These are phyloP conservation scores for Eutrema heterophyllum DNA, from an alignment of 345 rosid genomes.

Conservation along the genomic window DNA sequence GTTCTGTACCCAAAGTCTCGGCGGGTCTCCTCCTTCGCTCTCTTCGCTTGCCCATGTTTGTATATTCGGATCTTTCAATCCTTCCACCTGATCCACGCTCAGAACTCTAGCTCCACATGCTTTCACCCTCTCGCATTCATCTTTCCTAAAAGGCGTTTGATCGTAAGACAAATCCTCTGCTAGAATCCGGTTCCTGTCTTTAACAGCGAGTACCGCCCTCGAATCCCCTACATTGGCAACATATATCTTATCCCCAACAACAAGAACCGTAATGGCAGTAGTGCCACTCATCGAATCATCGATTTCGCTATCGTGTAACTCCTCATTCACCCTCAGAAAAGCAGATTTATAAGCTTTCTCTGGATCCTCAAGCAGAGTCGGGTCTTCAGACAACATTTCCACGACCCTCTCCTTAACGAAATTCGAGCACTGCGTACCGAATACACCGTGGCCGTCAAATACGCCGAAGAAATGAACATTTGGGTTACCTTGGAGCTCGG, in stretches of 20 bases:
- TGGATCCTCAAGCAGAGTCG: slow-evolving; percentile 64
- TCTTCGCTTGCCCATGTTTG: slow-evolving; percentile 90
- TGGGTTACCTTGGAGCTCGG: slow-evolving; percentile 77
- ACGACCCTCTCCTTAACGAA: slow-evolving; percentile 73
- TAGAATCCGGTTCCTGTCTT: slow-evolving; percentile 48
- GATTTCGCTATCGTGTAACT: slow-evolving; percentile 66
- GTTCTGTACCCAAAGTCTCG: slow-evolving; percentile 90
- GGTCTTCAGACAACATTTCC: slow-evolving; percentile 58
- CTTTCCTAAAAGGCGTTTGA: slow-evolving; percentile 94
- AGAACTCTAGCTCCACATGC: slow-evolving; percentile 84
- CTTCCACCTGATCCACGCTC: slow-evolving; percentile 96
- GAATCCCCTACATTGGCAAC: slow-evolving; percentile 99
- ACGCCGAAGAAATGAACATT: slow-evolving; percentile 90
- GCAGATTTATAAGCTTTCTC: slow-evolving; percentile 66
- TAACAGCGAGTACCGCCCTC: slow-evolving; percentile 82
- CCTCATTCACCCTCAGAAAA: slow-evolving; percentile 51
- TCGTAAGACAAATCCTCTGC: slow-evolving; percentile 86
- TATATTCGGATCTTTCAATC: slow-evolving; percentile 74
- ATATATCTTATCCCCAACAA: slow-evolving; percentile 67
- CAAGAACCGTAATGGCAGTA: slow-evolving; percentile 89
- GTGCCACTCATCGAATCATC: slow-evolving; percentile 97
- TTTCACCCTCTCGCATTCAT: slow-evolving; percentile 90
- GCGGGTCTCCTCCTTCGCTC: slow-evolving; percentile 90
- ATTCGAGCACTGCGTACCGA: slow-evolving; percentile 71
- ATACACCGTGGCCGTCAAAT: slow-evolving; percentile 85